Evolutionary conservation across 148 eudicot species (phyloP).

Genomic region (Talinum fruticosum): DNA sequence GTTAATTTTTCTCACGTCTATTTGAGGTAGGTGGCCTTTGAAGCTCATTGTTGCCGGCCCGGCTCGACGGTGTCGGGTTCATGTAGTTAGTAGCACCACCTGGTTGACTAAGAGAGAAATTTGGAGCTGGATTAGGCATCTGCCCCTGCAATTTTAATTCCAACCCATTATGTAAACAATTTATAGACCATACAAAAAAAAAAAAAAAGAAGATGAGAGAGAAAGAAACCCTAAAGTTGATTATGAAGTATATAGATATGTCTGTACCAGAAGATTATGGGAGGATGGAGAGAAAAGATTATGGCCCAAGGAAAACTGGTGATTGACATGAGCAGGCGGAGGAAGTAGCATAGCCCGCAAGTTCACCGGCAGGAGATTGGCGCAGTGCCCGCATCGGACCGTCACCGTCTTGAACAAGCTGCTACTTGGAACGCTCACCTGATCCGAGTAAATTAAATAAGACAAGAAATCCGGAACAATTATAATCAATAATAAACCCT

Average conservation of each 20-base stretch:
- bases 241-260: too few species aligned
- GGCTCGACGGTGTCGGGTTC: conserved; percentile 31
- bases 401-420: conserved; percentile 83
- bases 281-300: conserved; percentile 57
- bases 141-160: not conserved
- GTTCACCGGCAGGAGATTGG: conserved; percentile 67
- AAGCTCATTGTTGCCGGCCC: conserved; percentile 55
- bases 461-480: not conserved
- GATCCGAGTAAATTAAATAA: not conserved
- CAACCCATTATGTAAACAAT: not conserved
- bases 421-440: conserved; percentile 88
- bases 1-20: conserved; percentile 55
- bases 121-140: conserved; percentile 20
- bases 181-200: not conserved
- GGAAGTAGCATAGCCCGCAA: conserved; percentile 49
- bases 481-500: not conserved
- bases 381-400: conserved; percentile 90
- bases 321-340: conserved; percentile 25
- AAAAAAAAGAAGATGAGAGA: not conserved
- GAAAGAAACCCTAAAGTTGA: not conserved
- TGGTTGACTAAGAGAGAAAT: conserved; percentile 14
- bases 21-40: conserved; percentile 62
- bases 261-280: conserved; percentile 34
- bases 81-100: conserved; percentile 24
- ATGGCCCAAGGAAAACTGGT: conserved; percentile 42